A percentile compares a stretch with the other conserved stretches of the same genome.
phyloP scores from a whole-genome alignment of 1,284 basidiomycete species.

The Cryptococcus floricola region DNA sequence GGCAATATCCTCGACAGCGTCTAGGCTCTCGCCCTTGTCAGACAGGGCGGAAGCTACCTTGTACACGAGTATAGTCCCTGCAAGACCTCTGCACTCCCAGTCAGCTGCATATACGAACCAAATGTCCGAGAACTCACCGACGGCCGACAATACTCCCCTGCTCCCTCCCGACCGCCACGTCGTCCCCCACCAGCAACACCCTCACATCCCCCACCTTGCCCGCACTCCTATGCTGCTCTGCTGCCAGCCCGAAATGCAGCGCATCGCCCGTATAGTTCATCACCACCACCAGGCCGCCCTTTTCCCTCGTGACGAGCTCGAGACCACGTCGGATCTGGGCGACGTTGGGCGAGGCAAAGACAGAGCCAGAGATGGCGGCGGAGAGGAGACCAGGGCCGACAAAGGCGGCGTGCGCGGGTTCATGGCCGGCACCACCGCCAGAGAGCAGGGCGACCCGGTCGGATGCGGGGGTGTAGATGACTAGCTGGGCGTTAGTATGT shows the following conservation, averaged over 20 bases:
- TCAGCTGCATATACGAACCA: conserved; percentile 25
- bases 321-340: conserved; percentile 75
- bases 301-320: conserved; percentile 69
- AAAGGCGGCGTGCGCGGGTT: conserved; percentile 76
- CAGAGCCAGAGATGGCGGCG: conserved; percentile 80
- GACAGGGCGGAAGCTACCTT: conserved; percentile 85
- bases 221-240: conserved; percentile 72
- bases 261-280: conserved; percentile 84
- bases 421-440: conserved; percentile 87
- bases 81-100: conserved; percentile 59
- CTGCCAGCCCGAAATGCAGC: conserved; percentile 87
- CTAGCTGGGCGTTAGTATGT: conserved; percentile 7
- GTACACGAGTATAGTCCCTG: conserved; percentile 85
- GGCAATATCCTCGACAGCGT: conserved; percentile 67
- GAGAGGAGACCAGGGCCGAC: conserved; percentile 72
- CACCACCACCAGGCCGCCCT: conserved; percentile 63
- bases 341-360: conserved; percentile 84
- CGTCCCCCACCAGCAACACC: conserved; percentile 84
- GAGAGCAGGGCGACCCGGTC: conserved; percentile 75
- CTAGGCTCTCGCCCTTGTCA: conserved; percentile 64
- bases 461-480: conserved; percentile 23
- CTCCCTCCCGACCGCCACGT: conserved; percentile 74
- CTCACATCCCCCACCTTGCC: conserved; percentile 68
- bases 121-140: conserved; percentile 24
- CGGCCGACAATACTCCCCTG: conserved; percentile 50